Evolutionary conservation across 2,329 filamentous ascomycete genomes (phyloP).

Genomic region (Calonectria crousiana): DNA sequence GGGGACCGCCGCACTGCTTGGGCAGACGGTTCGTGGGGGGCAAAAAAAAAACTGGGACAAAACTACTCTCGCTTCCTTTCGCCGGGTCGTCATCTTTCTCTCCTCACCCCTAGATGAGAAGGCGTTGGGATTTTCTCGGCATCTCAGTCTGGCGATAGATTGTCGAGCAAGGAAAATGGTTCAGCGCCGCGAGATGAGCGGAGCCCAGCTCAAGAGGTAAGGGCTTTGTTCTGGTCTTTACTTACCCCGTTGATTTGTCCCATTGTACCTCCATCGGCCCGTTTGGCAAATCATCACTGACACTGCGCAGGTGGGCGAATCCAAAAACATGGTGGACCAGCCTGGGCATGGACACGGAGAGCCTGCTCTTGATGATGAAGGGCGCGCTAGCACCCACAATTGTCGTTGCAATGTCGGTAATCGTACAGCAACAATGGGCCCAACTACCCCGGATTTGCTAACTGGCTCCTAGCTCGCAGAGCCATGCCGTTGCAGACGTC

Average conservation of each 20-base stretch:
- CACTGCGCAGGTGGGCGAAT: slow-evolving; percentile 13
- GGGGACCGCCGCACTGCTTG: neutral
- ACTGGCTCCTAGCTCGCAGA: slow-evolving; percentile 14
- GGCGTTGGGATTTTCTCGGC: neutral
- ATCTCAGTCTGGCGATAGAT: neutral
- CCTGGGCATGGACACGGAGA: slow-evolving; percentile 22
- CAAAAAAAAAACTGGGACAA: slow-evolving; percentile 1
- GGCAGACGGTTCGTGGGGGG: neutral
- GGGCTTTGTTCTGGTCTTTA: neutral
- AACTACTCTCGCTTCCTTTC: neutral
- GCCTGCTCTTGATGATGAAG: slow-evolving; percentile 27
- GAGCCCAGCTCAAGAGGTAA: slow-evolving; percentile 13
- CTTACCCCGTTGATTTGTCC: neutral
- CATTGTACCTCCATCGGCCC: neutral
- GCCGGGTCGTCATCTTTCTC: neutral
- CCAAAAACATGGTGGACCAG: slow-evolving; percentile 19
- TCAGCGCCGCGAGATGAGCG: neutral
- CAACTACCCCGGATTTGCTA: neutral
- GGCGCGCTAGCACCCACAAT: slow-evolving; percentile 20
- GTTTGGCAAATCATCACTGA: neutral
- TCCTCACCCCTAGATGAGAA: neutral
- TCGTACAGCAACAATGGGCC: neutral
- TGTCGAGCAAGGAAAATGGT: slow-evolving; percentile 10
- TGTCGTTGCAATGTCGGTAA: slow-evolving; percentile 25
- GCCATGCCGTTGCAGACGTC: slow-evolving; percentile 19